Base-by-base conservation (phyloP, 495 filamentous ascomycete species). In the Barbatosphaeria neglecta region DNA sequence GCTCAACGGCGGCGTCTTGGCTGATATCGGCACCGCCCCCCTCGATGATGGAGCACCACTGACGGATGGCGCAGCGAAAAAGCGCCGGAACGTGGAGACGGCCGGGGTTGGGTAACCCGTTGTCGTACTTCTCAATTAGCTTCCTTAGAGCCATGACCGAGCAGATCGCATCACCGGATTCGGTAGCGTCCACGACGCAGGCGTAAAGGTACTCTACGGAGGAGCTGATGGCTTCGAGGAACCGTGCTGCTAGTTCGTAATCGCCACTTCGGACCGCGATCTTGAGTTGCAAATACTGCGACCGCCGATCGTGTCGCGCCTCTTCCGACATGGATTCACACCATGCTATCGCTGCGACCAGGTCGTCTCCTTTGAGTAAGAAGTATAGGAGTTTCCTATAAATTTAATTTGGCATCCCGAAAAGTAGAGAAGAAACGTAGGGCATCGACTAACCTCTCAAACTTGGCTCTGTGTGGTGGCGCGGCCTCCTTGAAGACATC, bases 251-350 rank as follows among this genome's bases (percentile, higher is more conserved):
- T 63, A 82, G 57, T 1, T 73, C 72, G 39, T 57, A 52, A 56
- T 88, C 77, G 46, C 69, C 66, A 45, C 60, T 69, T 37, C 74
- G 66, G 4, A 93, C 58, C 2, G 84, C 83, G 23, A 85, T 63
- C 55, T 86, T 90, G 67, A 84, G 90, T 54, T 81, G 74, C 19
- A 93, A 59, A 57, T 84, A 90, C 31, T 75, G 67, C 8, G 84
- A 86, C 50, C 80, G 72, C 3, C 78, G 73, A 22, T 83, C 78
- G 42, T 66, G 65, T 53, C 69, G 70, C 38, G 67, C 70, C 18
- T 66, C 50, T 33, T 76, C 67, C 7, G 82, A 72, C 77, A 92
- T 82, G 25, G 70, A 61, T 35, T 65, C 59, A 53, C 84, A 80
- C 6, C 76, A 61, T 3, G 75, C 68, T 41, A 61, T 56, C 16